phyloP scores from a whole-genome alignment of 2,329 filamentous ascomycete genomes.

The Monosporascus sp. region DNA sequence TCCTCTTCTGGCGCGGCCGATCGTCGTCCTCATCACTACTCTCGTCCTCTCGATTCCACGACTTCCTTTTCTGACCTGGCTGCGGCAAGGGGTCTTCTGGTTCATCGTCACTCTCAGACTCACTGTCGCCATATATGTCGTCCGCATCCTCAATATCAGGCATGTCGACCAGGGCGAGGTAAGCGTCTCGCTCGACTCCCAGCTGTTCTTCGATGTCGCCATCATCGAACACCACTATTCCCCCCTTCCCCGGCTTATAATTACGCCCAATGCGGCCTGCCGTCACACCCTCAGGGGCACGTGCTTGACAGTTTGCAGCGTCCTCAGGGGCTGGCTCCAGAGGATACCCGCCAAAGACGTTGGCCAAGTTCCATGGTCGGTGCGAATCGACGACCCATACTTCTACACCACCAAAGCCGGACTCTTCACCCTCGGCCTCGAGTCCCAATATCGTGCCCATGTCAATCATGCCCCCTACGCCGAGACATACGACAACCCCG shows the following conservation, averaged over 20 bases:
- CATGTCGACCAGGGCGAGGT: conserved; percentile 83
- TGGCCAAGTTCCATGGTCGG: conserved; percentile 89
- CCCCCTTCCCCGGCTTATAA: conserved; percentile 76
- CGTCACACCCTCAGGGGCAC: conserved; percentile 60
- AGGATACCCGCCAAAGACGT: conserved; percentile 78
- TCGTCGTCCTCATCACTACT: conserved; percentile 69
- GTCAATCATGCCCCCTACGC: conserved; percentile 88
- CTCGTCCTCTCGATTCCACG: conserved; percentile 65
- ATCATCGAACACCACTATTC: conserved; percentile 92
- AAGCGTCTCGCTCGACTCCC: conserved; percentile 69
- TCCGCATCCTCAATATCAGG: conserved; percentile 77
- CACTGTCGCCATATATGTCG: conserved; percentile 54
- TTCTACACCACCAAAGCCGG: conserved; percentile 75
- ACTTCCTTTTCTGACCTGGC: conserved; percentile 70
- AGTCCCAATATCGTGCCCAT: conserved; percentile 75
- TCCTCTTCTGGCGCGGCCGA: conserved; percentile 70
- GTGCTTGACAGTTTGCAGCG: conserved; percentile 40
- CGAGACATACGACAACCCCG: conserved; percentile 85
- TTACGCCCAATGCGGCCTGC: conserved; percentile 65
- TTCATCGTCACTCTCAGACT: conserved; percentile 53
- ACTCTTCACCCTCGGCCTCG: conserved; percentile 60
- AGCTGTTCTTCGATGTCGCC: conserved; percentile 89
- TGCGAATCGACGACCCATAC: conserved; percentile 92
- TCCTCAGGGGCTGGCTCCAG: conserved; percentile 46
- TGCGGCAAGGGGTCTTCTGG: conserved; percentile 42